These are phyloP conservation scores for Aspergillus persii DNA, from an alignment of 2,329 filamentous ascomycete species.

Conservation along the genomic window DNA sequence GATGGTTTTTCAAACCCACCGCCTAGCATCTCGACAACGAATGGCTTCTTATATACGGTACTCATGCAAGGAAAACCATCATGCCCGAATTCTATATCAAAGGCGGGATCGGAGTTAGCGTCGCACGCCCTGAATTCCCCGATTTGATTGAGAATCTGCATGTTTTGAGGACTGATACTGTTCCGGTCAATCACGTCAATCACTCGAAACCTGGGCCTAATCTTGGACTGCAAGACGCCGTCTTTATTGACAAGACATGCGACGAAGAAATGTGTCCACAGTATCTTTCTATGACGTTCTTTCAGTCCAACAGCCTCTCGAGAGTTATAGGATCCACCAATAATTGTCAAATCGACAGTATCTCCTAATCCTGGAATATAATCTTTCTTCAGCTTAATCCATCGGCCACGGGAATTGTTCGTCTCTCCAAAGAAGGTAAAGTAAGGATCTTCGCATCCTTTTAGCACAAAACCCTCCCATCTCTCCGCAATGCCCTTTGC, in stretches of 20 bases:
- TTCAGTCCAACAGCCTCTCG: conserved; percentile 56
- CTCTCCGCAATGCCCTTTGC: conserved; percentile 62
- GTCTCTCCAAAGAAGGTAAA: conserved; percentile 53
- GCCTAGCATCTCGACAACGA: conserved; percentile 77
- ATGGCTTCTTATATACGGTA: conserved; percentile 63
- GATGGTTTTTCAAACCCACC: conserved; percentile 73
- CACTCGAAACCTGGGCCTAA: conserved; percentile 62
- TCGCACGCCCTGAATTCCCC: conserved; percentile 47
- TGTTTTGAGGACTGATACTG: conserved; percentile 50
- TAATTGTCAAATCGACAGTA: conserved; percentile 75
- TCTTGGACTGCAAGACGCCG: conserved; percentile 51
- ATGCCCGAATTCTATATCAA: conserved; percentile 49
- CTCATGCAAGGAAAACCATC: conserved; percentile 35
- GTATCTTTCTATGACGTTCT: conserved; percentile 52
- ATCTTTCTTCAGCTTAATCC: conserved; percentile 86
- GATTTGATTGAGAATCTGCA: conserved; percentile 51
- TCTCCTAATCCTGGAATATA: conserved; percentile 78
- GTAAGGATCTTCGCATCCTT: conserved; percentile 73
- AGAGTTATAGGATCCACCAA: conserved; percentile 72
- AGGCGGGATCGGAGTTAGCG: conserved; percentile 31
- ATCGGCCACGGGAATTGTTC: conserved; percentile 41
- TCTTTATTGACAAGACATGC: conserved; percentile 71
- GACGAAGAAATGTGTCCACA: conserved; percentile 79
- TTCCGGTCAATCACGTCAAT: conserved; percentile 59
- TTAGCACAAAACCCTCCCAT: conserved; percentile 78